These are phyloP conservation scores for Nannizziopsis arthrosporioides DNA, from an alignment of 2,329 filamentous ascomycete species.

Conservation along the genomic window DNA sequence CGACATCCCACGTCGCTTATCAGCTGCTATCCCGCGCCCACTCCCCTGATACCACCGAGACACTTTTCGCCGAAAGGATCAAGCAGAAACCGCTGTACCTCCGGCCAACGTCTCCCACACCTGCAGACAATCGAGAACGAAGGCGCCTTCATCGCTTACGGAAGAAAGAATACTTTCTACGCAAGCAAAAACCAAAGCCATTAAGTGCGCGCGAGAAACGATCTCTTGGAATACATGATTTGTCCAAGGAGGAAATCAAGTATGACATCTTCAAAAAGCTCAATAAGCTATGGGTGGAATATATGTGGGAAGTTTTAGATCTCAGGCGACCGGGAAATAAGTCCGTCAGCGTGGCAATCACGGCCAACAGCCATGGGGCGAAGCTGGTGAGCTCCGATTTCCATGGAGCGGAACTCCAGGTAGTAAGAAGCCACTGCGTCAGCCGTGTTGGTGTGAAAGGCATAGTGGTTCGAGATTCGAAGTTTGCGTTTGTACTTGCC, in stretches of 20 bases:
- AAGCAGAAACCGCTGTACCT: slow-evolving; percentile 71
- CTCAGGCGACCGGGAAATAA: slow-evolving; percentile 31
- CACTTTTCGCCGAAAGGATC: slow-evolving; percentile 72
- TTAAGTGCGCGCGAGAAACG: slow-evolving; percentile 72
- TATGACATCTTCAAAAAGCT: slow-evolving; percentile 69
- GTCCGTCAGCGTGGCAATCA: slow-evolving; percentile 33
- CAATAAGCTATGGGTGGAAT: slow-evolving; percentile 68
- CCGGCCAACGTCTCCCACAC: slow-evolving; percentile 59
- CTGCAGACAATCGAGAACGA: slow-evolving; percentile 41
- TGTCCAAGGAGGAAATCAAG: slow-evolving; percentile 56
- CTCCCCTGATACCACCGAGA: slow-evolving; percentile 55
- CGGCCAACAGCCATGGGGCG: slow-evolving; percentile 41
- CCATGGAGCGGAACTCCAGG: slow-evolving; percentile 72
- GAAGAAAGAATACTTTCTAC: slow-evolving; percentile 36
- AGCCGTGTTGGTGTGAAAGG: slow-evolving; percentile 72
- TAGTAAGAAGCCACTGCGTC: slow-evolving; percentile 69
- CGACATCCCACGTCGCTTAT: slow-evolving; percentile 40
- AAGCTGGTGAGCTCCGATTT: slow-evolving; percentile 79
- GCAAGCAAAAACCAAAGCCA: slow-evolving; percentile 49
- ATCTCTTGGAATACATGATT: slow-evolving; percentile 57
- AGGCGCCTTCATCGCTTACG: slow-evolving; percentile 42
- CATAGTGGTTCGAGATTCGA: slow-evolving; percentile 80
- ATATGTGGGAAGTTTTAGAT: slow-evolving; percentile 71
- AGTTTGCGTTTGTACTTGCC: slow-evolving; percentile 74
- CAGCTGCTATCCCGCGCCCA: slow-evolving; percentile 66